A percentile compares a stretch with the other conserved stretches of the same genome.
phyloP scores from a whole-genome alignment of 345 rosid genomes.

The Eutrema yunnanense region DNA sequence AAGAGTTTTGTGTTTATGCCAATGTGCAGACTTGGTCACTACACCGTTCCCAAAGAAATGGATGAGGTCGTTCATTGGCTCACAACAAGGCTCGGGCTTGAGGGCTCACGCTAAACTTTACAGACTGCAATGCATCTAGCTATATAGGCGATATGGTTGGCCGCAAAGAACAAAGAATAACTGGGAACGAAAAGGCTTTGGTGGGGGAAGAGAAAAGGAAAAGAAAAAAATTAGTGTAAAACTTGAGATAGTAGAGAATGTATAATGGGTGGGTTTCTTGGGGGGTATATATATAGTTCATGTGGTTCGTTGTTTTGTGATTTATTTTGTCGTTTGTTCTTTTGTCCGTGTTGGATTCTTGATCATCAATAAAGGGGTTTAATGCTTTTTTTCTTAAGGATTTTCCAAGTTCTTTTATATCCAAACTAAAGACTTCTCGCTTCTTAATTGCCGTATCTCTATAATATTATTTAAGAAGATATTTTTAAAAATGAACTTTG shows the following conservation, averaged over 20 bases:
- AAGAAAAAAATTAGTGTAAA: slow-evolving; percentile 7
- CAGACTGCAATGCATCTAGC: slow-evolving; percentile 3
- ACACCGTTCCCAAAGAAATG: slow-evolving; percentile 82
- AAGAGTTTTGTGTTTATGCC: not conserved
- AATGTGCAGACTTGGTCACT: slow-evolving; percentile 78
- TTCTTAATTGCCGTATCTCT: not conserved
- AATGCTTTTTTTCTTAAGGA: too few species aligned
- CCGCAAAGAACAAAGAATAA: slow-evolving; percentile 4
- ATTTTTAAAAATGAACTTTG: too few species aligned
- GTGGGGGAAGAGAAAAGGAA: not conserved
- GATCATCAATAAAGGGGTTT: slow-evolving; percentile 11
- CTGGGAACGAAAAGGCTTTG: not conserved
- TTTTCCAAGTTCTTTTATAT: not conserved
- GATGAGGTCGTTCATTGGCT: slow-evolving; percentile 79
- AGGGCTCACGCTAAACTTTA: slow-evolving; percentile 45
- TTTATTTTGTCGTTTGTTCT: slow-evolving; percentile 23
- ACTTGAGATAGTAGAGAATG: slow-evolving; percentile 23
- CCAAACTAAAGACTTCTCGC: not conserved
- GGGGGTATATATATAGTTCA: slow-evolving; percentile 7
- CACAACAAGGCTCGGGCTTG: slow-evolving; percentile 59
- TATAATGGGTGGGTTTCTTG: slow-evolving; percentile 14
- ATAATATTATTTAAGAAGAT: too few species aligned
- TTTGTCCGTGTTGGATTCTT: slow-evolving; percentile 22
- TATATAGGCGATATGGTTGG: slow-evolving; percentile 7
- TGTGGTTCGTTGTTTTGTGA: slow-evolving; percentile 23